These are phyloP conservation scores for Dictyostelium capitatum DNA, from an alignment of 78 protist genomes.

Conservation along the genomic window DNA sequence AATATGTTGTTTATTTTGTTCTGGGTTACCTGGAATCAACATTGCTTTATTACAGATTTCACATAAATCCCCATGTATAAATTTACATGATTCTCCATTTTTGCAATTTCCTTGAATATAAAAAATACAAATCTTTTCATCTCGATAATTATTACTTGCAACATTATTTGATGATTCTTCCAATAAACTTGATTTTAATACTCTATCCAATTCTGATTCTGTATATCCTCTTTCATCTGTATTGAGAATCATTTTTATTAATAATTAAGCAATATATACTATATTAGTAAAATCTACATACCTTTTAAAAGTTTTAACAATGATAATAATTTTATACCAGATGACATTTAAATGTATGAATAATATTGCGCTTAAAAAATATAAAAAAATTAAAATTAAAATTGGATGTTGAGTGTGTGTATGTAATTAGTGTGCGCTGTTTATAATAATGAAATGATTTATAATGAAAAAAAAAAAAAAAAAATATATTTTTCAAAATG, in stretches of 20 bases:
- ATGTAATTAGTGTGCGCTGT: no score
- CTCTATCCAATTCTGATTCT: no score
- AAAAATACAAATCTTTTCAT: conserved; percentile 30
- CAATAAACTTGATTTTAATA: no score
- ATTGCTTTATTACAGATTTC: conserved; percentile 30
- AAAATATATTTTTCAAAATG: neutral
- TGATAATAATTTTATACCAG: neutral
- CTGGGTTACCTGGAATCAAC: conserved; percentile 17
- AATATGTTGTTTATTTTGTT: conserved; percentile 23
- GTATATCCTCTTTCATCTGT: neutral
- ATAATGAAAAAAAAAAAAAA: neutral
- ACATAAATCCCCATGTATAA: conserved; percentile 39
- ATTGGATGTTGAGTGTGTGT: no score
- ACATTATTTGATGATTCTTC: neutral
- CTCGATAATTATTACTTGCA: neutral
- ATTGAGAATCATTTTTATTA: neutral
- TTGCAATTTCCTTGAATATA: conserved; percentile 46
- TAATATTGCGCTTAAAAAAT: neutral
- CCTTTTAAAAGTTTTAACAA: neutral
- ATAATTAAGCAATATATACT: no score
- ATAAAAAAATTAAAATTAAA: neutral
- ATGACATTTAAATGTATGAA: neutral
- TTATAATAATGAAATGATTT: no score
- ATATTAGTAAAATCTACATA: no score
- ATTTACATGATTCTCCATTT: conserved; percentile 51